A percentile compares a stretch with the other conserved stretches of the same genome.
These are phyloP conservation scores for Xenoacremonium recifei DNA, from an alignment of 2,329 filamentous ascomycete genomes.

Conservation along the genomic window DNA sequence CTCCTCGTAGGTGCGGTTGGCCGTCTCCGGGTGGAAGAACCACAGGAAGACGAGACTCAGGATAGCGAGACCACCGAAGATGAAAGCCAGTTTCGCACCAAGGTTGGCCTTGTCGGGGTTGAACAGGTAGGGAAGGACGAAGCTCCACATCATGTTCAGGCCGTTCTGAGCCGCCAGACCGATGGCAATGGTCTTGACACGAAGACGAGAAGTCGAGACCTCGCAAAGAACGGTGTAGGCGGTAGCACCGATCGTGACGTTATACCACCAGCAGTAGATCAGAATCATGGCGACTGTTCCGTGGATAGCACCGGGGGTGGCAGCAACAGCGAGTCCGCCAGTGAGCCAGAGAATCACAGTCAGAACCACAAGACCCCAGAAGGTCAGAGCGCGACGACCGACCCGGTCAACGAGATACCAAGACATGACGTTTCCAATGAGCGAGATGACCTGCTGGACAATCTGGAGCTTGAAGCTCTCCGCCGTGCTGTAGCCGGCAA, in stretches of 20 bases:
- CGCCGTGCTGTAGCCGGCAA: slow-evolving; percentile 37
- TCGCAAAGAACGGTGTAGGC: slow-evolving; percentile 2
- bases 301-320: slow-evolving; percentile 16
- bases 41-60: slow-evolving; percentile 10
- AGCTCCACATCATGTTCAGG: slow-evolving; percentile 15
- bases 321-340: slow-evolving; percentile 32
- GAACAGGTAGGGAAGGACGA: slow-evolving; percentile 14
- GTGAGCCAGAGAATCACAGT: slow-evolving; percentile 36
- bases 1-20: slow-evolving; percentile 16
- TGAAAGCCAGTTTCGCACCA: slow-evolving; percentile 14
- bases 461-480: slow-evolving; percentile 39
- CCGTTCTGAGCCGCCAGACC: slow-evolving; percentile 10
- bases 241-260: slow-evolving; percentile 1
- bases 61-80: slow-evolving; percentile 13
- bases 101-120: slow-evolving; percentile 16
- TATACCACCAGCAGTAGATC: slow-evolving; percentile 25
- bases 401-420: slow-evolving; percentile 37
- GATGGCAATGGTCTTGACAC: slow-evolving; percentile 6
- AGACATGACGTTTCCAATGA: slow-evolving; percentile 39
- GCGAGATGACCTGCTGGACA: slow-evolving; percentile 36
- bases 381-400: slow-evolving; percentile 34
- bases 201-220: neutral
- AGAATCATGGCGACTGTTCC: slow-evolving; percentile 34
- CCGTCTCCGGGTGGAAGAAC: slow-evolving; percentile 17
- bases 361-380: slow-evolving; percentile 32